Conservation (phyloP, 176 grass and related monocot genomes). For the Paspalum vaginatum region DNA sequence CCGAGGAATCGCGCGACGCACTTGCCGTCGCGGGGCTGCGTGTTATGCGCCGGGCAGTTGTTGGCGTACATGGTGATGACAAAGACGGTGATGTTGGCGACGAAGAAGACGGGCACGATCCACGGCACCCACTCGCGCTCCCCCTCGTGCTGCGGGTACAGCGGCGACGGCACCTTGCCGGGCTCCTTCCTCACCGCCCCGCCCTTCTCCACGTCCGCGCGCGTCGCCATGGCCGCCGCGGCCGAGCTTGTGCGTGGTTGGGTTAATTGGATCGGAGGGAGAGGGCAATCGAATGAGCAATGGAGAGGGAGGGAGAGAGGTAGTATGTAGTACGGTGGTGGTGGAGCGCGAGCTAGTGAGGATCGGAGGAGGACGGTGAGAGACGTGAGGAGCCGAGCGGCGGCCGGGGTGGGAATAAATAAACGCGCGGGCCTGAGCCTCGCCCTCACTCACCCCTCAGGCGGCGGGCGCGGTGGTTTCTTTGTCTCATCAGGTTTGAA, state of each 20-base stretch:
- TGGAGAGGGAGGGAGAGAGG: not conserved
- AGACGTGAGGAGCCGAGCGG: not conserved
- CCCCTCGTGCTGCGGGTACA: conserved; percentile 75
- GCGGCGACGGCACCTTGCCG: conserved; percentile 60
- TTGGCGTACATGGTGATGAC: conserved; percentile 83
- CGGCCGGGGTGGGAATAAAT: conserved; percentile 47
- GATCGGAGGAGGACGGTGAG: not conserved
- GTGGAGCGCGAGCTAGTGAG: not conserved
- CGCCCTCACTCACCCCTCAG: too few relatives aligned
- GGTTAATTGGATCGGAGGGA: too few relatives aligned
- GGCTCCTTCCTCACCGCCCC: not conserved
- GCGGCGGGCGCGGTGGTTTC: conserved; percentile 5
- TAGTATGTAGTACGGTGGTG: too few relatives aligned
- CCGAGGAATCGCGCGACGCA: conserved; percentile 69
- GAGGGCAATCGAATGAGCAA: too few relatives aligned
- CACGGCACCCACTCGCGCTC: conserved; percentile 88
- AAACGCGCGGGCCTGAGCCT: not conserved
- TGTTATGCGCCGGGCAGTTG: conserved; percentile 69
- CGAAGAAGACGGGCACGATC: conserved; percentile 71
- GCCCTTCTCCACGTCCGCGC: conserved; percentile 72
- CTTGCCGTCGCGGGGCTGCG: conserved; percentile 12
- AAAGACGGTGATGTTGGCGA: conserved; percentile 82
- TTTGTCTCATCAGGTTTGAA: not conserved
- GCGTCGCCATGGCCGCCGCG: conserved; percentile 39
- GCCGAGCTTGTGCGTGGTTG: too few relatives aligned